Evolutionary conservation across 345 rosid genomes (phyloP).

Genomic region (Schrenkiella parvula): DNA sequence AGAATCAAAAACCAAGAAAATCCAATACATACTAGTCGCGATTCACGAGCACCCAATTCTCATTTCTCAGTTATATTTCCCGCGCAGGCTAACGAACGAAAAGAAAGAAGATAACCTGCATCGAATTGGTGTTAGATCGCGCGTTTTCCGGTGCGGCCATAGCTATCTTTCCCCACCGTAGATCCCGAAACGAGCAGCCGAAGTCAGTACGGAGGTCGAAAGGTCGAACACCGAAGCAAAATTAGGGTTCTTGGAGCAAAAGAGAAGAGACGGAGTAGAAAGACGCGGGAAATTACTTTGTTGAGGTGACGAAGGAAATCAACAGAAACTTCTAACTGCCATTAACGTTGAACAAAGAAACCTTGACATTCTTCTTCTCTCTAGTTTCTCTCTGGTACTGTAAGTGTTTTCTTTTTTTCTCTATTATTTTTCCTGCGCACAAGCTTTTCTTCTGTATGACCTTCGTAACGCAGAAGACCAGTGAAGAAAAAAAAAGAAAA

Average conservation of each 20-base stretch:
- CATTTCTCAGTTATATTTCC: slow-evolving; percentile 5
- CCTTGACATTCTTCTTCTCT: slow-evolving; percentile 29
- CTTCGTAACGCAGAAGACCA: slow-evolving; percentile 27
- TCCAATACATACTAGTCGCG: not conserved
- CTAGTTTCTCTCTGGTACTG: slow-evolving; percentile 1
- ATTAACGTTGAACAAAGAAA: slow-evolving; percentile 35
- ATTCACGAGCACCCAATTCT: not conserved
- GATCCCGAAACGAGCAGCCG: slow-evolving; percentile 17
- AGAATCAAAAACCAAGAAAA: not conserved
- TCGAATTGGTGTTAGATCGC: slow-evolving; percentile 45
- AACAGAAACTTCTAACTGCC: slow-evolving; percentile 61
- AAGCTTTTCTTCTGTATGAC: slow-evolving; percentile 20
- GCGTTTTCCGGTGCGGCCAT: slow-evolving; percentile 64
- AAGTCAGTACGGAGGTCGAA: slow-evolving; percentile 18
- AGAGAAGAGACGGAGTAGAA: slow-evolving; percentile 23
- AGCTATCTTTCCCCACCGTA: slow-evolving; percentile 25
- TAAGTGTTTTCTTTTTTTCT: not conserved
- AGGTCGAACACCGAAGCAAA: slow-evolving; percentile 2
- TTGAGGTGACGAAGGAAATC: slow-evolving; percentile 18
- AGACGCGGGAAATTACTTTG: slow-evolving; percentile 28
- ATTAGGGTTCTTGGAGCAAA: slow-evolving; percentile 48
- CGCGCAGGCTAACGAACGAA: slow-evolving; percentile 17
- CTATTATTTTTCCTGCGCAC: slow-evolving; percentile 31
- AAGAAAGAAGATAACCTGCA: slow-evolving; percentile 55
- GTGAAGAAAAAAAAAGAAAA: not conserved